A percentile compares a stretch with the other conserved stretches of the same genome.
Conservation (phyloP, 441 rosid species). For the Isatis lusitanica region DNA sequence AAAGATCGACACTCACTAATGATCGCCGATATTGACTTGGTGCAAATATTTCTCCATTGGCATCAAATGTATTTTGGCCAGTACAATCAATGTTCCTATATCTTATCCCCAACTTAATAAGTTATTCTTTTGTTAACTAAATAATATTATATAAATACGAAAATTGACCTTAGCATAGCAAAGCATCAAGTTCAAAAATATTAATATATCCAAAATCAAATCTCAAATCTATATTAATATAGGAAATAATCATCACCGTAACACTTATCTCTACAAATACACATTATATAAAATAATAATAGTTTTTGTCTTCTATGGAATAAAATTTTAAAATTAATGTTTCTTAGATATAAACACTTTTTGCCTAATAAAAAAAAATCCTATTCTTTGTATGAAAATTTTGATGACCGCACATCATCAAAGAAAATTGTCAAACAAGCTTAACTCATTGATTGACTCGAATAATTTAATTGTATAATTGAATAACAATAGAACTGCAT, state of each 20-base stretch:
- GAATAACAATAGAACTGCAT: neutral
- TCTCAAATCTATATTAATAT: neutral
- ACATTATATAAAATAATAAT: no score
- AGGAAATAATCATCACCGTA: neutral
- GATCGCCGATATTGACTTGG: constrained; percentile 25
- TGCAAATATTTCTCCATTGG: neutral
- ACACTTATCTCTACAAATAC: neutral
- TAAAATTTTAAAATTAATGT: neutral
- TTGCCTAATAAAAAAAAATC: neutral
- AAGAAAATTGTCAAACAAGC: neutral
- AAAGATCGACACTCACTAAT: neutral
- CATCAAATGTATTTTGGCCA: neutral
- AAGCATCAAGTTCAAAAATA: neutral
- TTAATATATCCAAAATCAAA: neutral
- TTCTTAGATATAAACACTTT: neutral
- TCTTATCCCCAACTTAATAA: no score
- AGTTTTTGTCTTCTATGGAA: no score
- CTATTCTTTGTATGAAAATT: neutral
- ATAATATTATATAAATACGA: neutral
- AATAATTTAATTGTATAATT: neutral
- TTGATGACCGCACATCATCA: neutral
- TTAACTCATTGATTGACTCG: neutral
- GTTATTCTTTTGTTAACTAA: no score
- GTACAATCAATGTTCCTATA: neutral
- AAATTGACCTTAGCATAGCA: neutral